Conservation (phyloP, 176 grass and related monocot species). For the Oropetium thomaeum region DNA sequence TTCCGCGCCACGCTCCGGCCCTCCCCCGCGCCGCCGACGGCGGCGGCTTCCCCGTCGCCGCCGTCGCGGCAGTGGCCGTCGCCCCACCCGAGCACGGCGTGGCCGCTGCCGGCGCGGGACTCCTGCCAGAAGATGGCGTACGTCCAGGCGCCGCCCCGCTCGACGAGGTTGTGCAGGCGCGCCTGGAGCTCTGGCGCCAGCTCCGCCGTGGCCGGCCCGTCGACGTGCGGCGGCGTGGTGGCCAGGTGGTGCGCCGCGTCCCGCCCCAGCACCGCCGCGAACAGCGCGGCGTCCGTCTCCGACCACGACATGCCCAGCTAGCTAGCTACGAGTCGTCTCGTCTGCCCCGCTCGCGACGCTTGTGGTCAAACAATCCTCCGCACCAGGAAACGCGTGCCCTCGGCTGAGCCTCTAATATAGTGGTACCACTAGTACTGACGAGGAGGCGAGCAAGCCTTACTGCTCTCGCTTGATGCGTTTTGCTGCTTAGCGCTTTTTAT, state of each 20-base stretch:
- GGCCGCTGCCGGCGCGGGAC: constrained; percentile 39
- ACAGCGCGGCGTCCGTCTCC: constrained; percentile 56
- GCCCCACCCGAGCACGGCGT: constrained; percentile 67
- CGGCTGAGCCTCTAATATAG: too few species aligned
- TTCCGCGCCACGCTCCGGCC: constrained; percentile 40
- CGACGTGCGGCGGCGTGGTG: constrained; percentile 49
- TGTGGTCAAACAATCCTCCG: neutral
- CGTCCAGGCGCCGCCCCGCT: constrained; percentile 45
- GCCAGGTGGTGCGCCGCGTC: constrained; percentile 66
- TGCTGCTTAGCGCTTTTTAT: constrained; percentile 25
- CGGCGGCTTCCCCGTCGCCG: neutral
- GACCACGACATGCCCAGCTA: constrained; percentile 52
- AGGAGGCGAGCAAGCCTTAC: neutral
- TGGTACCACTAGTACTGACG: neutral
- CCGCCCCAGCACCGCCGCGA: constrained; percentile 60
- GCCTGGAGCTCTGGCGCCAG: constrained; percentile 40
- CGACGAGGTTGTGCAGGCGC: constrained; percentile 69
- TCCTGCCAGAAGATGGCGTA: constrained; percentile 92
- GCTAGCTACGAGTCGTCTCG: neutral
- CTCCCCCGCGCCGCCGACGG: neutral
- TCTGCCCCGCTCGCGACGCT: neutral
- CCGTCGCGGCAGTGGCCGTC: constrained; percentile 85
- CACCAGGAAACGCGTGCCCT: constrained; percentile 21
- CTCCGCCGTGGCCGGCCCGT: constrained; percentile 25
- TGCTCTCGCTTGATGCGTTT: neutral